Base-by-base conservation (phyloP, 129 eudicot species). In the Ambrosia artemisiifolia region DNA sequence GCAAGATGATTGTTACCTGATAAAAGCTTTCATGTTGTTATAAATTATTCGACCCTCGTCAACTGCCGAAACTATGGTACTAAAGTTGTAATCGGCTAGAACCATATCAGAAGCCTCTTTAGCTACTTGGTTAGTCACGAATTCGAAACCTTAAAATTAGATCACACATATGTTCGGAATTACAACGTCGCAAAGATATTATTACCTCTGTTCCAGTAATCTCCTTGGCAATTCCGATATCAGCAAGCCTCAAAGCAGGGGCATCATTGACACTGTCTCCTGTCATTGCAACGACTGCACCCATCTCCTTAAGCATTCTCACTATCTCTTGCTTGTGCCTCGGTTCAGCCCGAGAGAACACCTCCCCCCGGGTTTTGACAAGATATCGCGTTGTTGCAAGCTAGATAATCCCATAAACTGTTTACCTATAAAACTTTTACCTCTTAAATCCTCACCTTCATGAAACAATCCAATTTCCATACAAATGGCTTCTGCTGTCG, bases 231-330 rank as follows among this genome's bases (percentile, higher is more conserved):
- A 90, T 85, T 17, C 96, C 96, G 40, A 90, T 88, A 76, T 86
- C 97, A 38, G 97, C 91, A 62, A 92, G 91, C 71, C 88, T 92
- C 19, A 92, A 82, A 7, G 97, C 97, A 32, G 97, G 97, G n/a
- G 97, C 97, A 83, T 91, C 97, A 81, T 88, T 86, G 44, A 92
- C 97, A 50, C 97, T 96, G 60, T 92, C 97, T 48, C 97, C 97
- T 2, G 97, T 91, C 96, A 91, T 91, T 48, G 97, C 97, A 11
- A 91, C 96, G 32, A 91, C 81, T 60, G 88, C 96, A 46, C 88
- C 90, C 83, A 75, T 86, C 18, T 88, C 89, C 83, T 92, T 86
- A 0, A 92, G 87, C 88, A 86, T 82, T 79, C 94, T 85, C 46
- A 92, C 97, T 33, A 85, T 92, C 75, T 91, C 97, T 72, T 91